Conservation (phyloP, 1,139 yeast genomes). For the Yamadazyma dushanensis region DNA sequence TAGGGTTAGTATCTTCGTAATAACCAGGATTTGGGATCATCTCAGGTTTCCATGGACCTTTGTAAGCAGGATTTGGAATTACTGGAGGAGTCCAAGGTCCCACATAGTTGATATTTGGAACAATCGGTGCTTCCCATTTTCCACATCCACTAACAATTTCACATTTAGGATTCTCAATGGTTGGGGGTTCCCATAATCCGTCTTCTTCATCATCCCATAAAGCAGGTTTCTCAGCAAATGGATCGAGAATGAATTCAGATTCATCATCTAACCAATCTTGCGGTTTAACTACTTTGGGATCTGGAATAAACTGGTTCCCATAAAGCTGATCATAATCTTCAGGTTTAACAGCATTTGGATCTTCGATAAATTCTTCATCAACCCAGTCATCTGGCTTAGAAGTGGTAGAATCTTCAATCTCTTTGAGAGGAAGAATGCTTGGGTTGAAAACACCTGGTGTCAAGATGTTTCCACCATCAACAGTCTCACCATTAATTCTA, state of each 20-base stretch:
- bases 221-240: slow-evolving; percentile 62
- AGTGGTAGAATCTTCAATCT: slow-evolving; percentile 62
- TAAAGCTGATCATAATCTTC: slow-evolving; percentile 74
- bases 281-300: slow-evolving; percentile 68
- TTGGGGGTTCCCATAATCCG: slow-evolving; percentile 78
- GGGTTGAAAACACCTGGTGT: slow-evolving; percentile 56
- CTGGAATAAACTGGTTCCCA: slow-evolving; percentile 59
- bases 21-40: slow-evolving; percentile 67
- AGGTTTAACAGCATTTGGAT: slow-evolving; percentile 62
- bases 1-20: slow-evolving; percentile 58
- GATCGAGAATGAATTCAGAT: slow-evolving; percentile 60
- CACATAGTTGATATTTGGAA: slow-evolving; percentile 66
- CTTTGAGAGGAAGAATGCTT: slow-evolving; percentile 60
- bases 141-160: slow-evolving; percentile 80
- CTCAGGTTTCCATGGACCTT: slow-evolving; percentile 79
- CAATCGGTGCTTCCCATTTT: slow-evolving; percentile 53
- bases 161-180: slow-evolving; percentile 73
- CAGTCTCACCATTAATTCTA: slow-evolving; percentile 76
- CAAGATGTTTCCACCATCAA: slow-evolving; percentile 65
- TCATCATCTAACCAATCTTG: slow-evolving; percentile 75
- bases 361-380: slow-evolving; percentile 61
- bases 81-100: slow-evolving; percentile 78
- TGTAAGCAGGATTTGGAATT: slow-evolving; percentile 70
- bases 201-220: slow-evolving; percentile 89
- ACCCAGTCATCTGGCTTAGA: slow-evolving; percentile 80